These are phyloP conservation scores for Ramalina intermedia DNA, from an alignment of 495 filamentous ascomycete genomes.

Conservation along the genomic window DNA sequence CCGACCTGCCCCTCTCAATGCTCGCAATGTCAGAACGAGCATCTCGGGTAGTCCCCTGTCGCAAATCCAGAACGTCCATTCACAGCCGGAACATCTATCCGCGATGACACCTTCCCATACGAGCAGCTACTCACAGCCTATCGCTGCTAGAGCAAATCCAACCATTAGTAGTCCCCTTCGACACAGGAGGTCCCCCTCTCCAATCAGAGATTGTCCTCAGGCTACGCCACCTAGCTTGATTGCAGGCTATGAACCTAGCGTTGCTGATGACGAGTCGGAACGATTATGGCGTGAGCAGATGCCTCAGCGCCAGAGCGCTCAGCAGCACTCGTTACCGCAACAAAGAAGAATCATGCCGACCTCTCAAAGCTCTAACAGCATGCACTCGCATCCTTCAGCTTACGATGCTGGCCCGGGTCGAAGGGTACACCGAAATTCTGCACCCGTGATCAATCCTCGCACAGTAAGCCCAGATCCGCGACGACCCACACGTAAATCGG, in stretches of 20 bases:
- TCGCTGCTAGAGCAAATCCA: conserved; percentile 36
- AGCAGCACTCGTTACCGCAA: background rate
- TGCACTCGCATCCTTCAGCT: background rate
- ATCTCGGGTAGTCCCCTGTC: conserved; percentile 13
- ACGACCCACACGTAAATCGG: conserved; percentile 55
- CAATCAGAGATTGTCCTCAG: conserved; percentile 25
- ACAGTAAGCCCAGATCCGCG: conserved; percentile 49
- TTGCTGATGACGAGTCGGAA: conserved; percentile 43
- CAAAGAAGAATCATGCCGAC: conserved; percentile 2
- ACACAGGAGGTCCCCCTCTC: conserved; percentile 10
- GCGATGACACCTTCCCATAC: conserved; percentile 17
- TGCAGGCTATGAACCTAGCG: conserved; percentile 48
- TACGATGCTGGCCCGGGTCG: background rate
- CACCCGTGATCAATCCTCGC: conserved; percentile 24
- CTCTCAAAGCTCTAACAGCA: background rate
- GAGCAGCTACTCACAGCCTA: conserved; percentile 33
- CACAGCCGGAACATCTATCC: background rate
- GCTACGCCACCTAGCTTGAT: conserved; percentile 52
- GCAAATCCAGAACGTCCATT: conserved; percentile 13
- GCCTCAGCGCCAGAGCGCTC: background rate
- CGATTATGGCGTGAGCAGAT: conserved; percentile 28
- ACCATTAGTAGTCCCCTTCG: conserved; percentile 8
- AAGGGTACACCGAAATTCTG: conserved; percentile 12
- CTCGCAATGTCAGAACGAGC: conserved; percentile 11
- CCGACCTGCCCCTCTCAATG: conserved; percentile 34